Percentiles rank a stretch among this genome's conserved stretches.
phyloP scores from a whole-genome alignment of 768 basidiomycete species.

The Pilatotrama ljubarskyi region DNA sequence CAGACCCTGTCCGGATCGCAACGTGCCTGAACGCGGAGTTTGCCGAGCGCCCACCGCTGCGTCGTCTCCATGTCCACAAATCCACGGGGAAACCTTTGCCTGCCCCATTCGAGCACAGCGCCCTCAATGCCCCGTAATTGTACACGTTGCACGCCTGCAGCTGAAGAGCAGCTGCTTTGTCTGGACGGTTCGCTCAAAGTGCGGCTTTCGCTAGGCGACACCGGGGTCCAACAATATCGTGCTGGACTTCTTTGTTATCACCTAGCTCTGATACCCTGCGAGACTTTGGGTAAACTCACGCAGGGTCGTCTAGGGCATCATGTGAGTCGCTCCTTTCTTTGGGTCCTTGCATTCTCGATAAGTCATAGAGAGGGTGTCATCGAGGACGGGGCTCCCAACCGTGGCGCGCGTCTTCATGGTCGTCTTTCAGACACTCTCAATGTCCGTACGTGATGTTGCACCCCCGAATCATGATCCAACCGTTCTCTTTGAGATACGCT shows the following conservation, averaged over 20 bases:
- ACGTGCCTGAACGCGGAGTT: constrained; percentile 3
- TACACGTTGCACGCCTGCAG: constrained; percentile 11
- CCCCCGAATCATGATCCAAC: neutral
- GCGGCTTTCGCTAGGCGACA: constrained; percentile 10
- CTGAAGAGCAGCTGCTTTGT: neutral
- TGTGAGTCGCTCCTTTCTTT: constrained; percentile 5
- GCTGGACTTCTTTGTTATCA: constrained; percentile 6
- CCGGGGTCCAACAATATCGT: neutral
- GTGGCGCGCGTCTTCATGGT: neutral
- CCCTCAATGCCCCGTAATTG: neutral
- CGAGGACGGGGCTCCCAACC: neutral
- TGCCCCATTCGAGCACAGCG: neutral
- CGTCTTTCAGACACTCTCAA: neutral
- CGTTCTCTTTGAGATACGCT: neutral
- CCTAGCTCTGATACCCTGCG: neutral
- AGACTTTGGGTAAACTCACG: constrained; percentile 1
- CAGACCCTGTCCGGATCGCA: neutral
- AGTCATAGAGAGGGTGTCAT: constrained; percentile 1
- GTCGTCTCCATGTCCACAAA: neutral
- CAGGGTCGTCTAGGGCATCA: constrained; percentile 10
- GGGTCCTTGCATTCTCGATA: neutral
- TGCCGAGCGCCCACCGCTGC: constrained; percentile 2
- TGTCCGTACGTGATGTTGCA: neutral
- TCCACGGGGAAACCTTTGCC: neutral
- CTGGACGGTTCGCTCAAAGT: constrained; percentile 3